Evolutionary conservation across 371 early-diverging fungal species (phyloP).

Genomic region (Catenaria anguillulae): DNA sequence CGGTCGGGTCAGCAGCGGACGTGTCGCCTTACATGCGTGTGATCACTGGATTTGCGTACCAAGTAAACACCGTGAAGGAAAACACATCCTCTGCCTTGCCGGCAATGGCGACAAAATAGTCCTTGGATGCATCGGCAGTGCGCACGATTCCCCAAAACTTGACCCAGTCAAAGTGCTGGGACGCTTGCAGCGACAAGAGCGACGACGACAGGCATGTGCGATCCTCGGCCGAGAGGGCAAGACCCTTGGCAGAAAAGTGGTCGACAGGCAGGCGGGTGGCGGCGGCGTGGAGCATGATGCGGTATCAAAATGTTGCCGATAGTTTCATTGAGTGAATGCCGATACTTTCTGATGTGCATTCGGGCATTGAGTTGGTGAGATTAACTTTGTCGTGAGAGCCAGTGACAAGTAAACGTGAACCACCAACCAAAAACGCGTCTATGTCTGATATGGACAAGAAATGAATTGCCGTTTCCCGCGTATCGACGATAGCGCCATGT

Average conservation of each 20-base stretch:
- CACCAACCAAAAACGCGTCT: too few species aligned
- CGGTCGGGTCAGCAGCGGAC: too few species aligned
- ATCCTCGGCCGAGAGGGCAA: slow-evolving; percentile 33
- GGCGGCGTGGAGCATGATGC: not conserved
- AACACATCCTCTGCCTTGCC: not conserved
- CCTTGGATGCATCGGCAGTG: not conserved
- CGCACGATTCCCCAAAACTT: slow-evolving; percentile 28
- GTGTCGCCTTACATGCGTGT: too few species aligned
- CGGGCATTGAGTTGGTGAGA: too few species aligned
- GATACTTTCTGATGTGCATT: too few species aligned
- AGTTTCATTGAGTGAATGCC: too few species aligned
- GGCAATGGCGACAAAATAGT: not conserved
- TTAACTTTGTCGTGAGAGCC: too few species aligned
- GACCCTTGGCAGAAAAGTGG: slow-evolving; percentile 23
- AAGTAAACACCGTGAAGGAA: not conserved
- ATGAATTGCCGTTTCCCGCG: too few species aligned
- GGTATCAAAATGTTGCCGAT: too few species aligned
- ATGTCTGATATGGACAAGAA: too few species aligned
- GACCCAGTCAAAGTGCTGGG: slow-evolving; percentile 10
- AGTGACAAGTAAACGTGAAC: too few species aligned
- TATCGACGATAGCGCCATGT: too few species aligned
- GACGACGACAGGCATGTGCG: slow-evolving; percentile 24
- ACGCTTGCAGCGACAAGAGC: slow-evolving; percentile 23
- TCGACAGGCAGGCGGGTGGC: not conserved
- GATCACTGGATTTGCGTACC: not conserved